These are phyloP conservation scores for Tilletia indica DNA, from an alignment of 1,284 basidiomycete genomes.

Conservation along the genomic window DNA sequence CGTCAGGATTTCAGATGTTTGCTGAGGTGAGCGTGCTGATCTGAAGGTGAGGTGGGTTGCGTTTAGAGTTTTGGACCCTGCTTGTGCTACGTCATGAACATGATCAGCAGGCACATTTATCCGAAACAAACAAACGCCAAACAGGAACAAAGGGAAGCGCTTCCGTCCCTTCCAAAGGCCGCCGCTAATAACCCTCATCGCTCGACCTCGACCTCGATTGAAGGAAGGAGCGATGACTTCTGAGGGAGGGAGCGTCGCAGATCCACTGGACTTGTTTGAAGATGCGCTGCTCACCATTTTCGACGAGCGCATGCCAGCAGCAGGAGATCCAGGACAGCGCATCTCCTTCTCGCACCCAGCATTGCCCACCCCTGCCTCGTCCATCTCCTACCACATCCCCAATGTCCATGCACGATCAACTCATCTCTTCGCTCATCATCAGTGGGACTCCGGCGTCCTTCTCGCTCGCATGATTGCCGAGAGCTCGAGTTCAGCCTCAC, in stretches of 20 bases:
- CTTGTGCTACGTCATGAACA: too few species aligned
- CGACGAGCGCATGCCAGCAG: conserved; percentile 44
- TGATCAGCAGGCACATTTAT: too few species aligned
- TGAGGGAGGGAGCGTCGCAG: not conserved
- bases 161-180: not conserved
- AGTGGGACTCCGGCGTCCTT: conserved; percentile 51
- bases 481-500: conserved; percentile 18
- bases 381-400: not conserved
- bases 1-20: too few species aligned
- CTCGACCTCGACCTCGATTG: too few species aligned
- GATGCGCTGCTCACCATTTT: conserved; percentile 48
- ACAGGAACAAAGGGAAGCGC: conserved; percentile 2
- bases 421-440: conserved; percentile 49
- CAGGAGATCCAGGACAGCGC: conserved; percentile 42
- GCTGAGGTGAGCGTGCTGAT: too few species aligned
- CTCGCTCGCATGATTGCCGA: conserved; percentile 37
- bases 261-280: conserved; percentile 35
- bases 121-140: too few species aligned
- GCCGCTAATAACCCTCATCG: not conserved
- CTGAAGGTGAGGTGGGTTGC: not conserved
- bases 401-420: conserved; percentile 21
- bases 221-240: not conserved
- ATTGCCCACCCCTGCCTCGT: conserved; percentile 24
- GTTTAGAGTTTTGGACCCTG: too few species aligned
- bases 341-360: conserved; percentile 32